These are phyloP conservation scores for Tagetes erecta DNA, from an alignment of 129 eudicot genomes.

Conservation along the genomic window DNA sequence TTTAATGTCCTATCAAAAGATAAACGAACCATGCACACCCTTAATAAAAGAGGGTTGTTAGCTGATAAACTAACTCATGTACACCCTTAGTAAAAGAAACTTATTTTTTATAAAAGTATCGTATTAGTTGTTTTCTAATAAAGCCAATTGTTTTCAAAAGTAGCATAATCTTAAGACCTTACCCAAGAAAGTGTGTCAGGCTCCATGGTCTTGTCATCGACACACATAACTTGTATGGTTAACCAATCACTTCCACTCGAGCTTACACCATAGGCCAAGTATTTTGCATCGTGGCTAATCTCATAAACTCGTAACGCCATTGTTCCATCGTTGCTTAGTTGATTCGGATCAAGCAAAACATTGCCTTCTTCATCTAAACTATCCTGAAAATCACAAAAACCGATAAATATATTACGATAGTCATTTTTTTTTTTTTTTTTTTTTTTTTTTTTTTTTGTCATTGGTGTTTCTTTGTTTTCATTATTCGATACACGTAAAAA, in stretches of 20 bases:
- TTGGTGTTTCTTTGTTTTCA: too few relatives aligned
- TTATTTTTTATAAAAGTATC: too few relatives aligned
- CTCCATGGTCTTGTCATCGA: slow-evolving; percentile 49
- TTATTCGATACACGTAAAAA: too few relatives aligned
- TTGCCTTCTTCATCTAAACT: slow-evolving; percentile 72
- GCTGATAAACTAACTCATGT: too few relatives aligned
- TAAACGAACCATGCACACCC: too few relatives aligned
- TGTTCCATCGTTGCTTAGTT: slow-evolving; percentile 81
- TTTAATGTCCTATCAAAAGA: too few relatives aligned
- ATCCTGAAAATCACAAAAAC: slow-evolving; percentile 41
- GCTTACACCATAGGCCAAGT: slow-evolving; percentile 78
- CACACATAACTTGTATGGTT: slow-evolving; percentile 64
- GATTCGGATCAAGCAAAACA: slow-evolving; percentile 86
- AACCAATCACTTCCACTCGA: slow-evolving; percentile 97
- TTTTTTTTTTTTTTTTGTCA: too few relatives aligned
- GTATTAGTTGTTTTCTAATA: not conserved
- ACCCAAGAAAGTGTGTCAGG: slow-evolving; percentile 86
- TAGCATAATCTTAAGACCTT: not conserved
- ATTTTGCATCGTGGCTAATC: slow-evolving; percentile 86
- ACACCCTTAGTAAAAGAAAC: too few relatives aligned
- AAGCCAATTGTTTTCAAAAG: not conserved
- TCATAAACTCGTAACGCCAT: slow-evolving; percentile 61
- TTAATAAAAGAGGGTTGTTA: too few relatives aligned
- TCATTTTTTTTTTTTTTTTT: not conserved
- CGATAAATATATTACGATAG: not conserved